A percentile compares a stretch with the other conserved stretches of the same genome.
These are phyloP conservation scores for Brassica napus DNA, from an alignment of 345 rosid species.

Conservation along the genomic window DNA sequence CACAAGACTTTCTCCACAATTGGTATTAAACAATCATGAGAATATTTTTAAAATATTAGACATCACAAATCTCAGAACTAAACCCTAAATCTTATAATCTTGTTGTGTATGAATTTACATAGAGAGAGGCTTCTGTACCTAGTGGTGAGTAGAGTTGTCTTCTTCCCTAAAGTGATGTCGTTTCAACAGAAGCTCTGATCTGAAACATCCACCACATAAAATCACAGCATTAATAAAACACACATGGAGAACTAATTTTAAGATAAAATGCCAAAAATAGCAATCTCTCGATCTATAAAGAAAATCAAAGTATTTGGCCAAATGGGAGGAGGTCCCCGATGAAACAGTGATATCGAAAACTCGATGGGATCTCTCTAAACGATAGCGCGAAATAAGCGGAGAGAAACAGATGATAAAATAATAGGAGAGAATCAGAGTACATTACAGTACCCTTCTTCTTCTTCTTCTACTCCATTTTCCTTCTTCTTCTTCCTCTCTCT, in stretches of 20 bases:
- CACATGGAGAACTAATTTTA: conserved; percentile 3
- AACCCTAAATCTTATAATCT: conserved; percentile 26
- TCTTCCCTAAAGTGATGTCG: conserved; percentile 24
- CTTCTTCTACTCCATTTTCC: conserved; percentile 9
- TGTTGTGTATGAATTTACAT: conserved; percentile 9
- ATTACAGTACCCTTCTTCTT: conserved; percentile 20
- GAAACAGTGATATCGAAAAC: conserved; percentile 42
- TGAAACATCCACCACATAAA: conserved; percentile 26
- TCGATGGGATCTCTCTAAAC: neutral
- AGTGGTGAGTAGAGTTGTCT: conserved; percentile 5
- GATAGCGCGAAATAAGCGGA: neutral
- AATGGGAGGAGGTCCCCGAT: conserved; percentile 18
- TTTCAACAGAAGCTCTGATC: conserved; percentile 25
- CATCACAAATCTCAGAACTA: conserved; percentile 6
- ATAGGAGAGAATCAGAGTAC: conserved; percentile 1
- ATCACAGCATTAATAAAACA: neutral
- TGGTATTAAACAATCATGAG: conserved; percentile 1
- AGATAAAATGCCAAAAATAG: conserved; percentile 27
- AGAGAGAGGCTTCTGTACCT: conserved; percentile 13
- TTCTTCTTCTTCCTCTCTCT: conserved; percentile 1
- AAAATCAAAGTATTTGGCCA: neutral
- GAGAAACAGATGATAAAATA: neutral
- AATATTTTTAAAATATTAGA: neutral
- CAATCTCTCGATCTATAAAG: conserved; percentile 39
- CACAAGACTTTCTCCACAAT: conserved; percentile 13